Evolutionary conservation across 2,329 filamentous ascomycete genomes (phyloP).

Genomic region (Capronia epimyces): DNA sequence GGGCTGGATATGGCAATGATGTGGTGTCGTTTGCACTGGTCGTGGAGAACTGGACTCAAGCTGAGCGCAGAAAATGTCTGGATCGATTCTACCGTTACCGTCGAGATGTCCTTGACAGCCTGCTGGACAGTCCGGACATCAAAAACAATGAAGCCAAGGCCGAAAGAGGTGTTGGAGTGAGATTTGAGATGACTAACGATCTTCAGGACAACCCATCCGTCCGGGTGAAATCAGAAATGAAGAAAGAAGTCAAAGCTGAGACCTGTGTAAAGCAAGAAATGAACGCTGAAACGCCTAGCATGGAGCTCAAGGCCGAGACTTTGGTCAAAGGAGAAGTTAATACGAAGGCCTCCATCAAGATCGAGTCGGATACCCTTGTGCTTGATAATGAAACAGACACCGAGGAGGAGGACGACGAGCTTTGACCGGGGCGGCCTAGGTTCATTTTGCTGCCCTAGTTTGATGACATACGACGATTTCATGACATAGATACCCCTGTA

Average conservation of each 20-base stretch:
- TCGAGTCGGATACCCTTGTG: neutral
- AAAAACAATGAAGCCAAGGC: neutral
- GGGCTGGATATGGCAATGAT: conserved; percentile 64
- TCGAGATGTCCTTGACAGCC: conserved; percentile 45
- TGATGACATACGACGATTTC: neutral
- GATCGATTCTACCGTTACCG: conserved; percentile 72
- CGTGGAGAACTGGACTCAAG: conserved; percentile 86
- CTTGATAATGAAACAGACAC: conserved; percentile 10
- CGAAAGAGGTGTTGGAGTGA: neutral
- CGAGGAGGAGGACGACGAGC: conserved; percentile 21
- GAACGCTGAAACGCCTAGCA: too few relatives aligned
- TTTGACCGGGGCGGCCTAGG: conserved; percentile 2
- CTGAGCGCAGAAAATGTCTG: conserved; percentile 69
- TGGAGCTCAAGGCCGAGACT: neutral
- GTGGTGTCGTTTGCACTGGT: conserved; percentile 81
- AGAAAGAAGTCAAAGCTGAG: conserved; percentile 5
- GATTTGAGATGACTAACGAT: neutral
- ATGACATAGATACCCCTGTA: too few relatives aligned
- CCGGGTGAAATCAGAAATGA: neutral
- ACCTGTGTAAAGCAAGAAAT: conserved; percentile 3
- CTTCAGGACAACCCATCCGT: too few relatives aligned
- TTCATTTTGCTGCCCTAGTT: neutral
- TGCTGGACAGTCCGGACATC: conserved; percentile 4
- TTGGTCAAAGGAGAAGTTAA: neutral
- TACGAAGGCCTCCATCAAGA: neutral